Evolutionary conservation across 75 land plant species (phyloP).

Genomic region (Sequoia sempervirens): DNA sequence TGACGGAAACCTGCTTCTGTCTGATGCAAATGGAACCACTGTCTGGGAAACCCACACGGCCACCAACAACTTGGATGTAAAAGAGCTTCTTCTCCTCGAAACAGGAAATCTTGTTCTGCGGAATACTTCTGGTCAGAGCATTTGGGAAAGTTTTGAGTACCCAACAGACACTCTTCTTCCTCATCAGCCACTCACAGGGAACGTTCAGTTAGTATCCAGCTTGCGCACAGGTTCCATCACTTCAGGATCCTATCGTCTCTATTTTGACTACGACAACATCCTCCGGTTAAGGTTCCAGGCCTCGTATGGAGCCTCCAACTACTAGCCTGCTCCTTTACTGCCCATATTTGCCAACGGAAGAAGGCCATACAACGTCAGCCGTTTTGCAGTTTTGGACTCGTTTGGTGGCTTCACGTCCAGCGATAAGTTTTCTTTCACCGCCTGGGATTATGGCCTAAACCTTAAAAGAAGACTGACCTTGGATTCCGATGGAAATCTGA

Average conservation of each 20-base stretch:
- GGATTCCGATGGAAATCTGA: neutral
- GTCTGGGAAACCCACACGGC: slow-evolving; percentile 16
- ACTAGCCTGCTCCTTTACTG: neutral
- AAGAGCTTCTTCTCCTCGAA: neutral
- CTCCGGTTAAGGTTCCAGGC: no score
- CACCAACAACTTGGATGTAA: neutral
- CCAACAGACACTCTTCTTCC: slow-evolving; percentile 28
- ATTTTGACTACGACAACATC: neutral
- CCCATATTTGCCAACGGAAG: neutral
- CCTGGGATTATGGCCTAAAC: neutral
- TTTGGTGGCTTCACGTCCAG: neutral
- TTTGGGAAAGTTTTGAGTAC: slow-evolving; percentile 25
- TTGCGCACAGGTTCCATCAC: neutral
- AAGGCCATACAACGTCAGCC: neutral
- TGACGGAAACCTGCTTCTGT: slow-evolving; percentile 8
- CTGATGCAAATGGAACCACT: neutral
- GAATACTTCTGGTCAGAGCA: no score
- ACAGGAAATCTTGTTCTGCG: slow-evolving; percentile 20
- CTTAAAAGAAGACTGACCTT: neutral
- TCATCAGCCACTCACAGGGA: slow-evolving; percentile 8
- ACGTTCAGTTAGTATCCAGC: neutral
- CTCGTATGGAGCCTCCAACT: neutral
- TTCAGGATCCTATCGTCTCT: no score
- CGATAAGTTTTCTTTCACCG: neutral
- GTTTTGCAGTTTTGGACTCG: neutral